Base-by-base conservation (phyloP, 2,329 filamentous ascomycete species). In the Nigrograna mackinnonii region DNA sequence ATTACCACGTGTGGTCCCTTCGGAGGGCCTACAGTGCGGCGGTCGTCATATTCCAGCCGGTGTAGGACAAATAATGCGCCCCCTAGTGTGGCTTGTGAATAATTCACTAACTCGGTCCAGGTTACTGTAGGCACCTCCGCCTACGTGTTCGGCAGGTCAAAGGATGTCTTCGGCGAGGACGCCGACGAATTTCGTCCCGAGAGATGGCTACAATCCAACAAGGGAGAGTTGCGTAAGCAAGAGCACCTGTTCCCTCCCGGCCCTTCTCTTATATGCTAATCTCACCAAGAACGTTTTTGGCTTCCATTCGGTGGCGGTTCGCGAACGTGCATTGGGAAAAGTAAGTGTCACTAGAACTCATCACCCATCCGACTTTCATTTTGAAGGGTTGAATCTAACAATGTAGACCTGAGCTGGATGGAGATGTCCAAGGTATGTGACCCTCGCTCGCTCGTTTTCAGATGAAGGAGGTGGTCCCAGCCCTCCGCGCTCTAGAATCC, bases 291-390 rank as follows among this genome's bases (percentile, higher is more conserved):
- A 39, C 16, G 63, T 4, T 66, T 57, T 52, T 67, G 66, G 49
- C 66, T 67, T 39, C 52, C 65, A 0, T 67, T 67, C 41, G 65
- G 65, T 6, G 39, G 48, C 12, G 65, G 65, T 2, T 54, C 61
- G 1, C 43, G 62, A n/a, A 55, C 57, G 18, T 60, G 58, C 41
- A 47, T 58, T 20, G 62, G 62, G n/a, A 28, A 28, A n/a, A 28
- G 48, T 28, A 9, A 28, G 24, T 28, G 24, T 28, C n/a, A 9
- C n/a, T n/a, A 28, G 24, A 28, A 9, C 24, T 9, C n/a, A n/a
- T n/a, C n/a, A 28, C n/a, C 24, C 24, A 28, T 28, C 24, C 9
- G n/a, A 9, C 24, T 28, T 28, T 9, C 9, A 9, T 9, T 9
- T 28, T n/a, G 24, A 9, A 9, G 9, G n/a, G 9, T 28, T 9